phyloP scores from a whole-genome alignment of 148 eudicot genomes.

The Silene uniflora region DNA sequence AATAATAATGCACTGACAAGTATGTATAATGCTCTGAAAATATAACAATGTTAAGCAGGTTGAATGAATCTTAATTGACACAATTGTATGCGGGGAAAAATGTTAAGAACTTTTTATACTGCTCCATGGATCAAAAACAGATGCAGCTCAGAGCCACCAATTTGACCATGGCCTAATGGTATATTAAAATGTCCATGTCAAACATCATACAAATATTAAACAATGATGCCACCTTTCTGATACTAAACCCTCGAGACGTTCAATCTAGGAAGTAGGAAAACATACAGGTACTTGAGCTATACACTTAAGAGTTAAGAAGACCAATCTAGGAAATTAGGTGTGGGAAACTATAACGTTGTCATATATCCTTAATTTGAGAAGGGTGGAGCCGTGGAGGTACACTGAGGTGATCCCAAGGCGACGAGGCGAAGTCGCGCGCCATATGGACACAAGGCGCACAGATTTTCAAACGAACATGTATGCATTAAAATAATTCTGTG shows the following conservation, averaged over 20 bases:
- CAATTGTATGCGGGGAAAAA: not conserved
- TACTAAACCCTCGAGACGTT: not conserved
- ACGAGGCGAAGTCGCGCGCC: too few species aligned
- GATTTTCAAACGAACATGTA: too few species aligned
- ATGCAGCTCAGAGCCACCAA: not conserved
- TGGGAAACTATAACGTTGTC: too few species aligned
- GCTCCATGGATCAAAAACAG: not conserved
- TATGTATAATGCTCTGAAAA: not conserved
- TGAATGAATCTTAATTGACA: not conserved
- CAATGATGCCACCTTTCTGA: not conserved
- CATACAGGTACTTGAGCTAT: too few species aligned
- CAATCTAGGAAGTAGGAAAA: not conserved
- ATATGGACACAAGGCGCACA: too few species aligned
- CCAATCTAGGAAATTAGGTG: too few species aligned
- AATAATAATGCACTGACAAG: not conserved
- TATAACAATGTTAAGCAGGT: not conserved
- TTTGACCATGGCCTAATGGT: not conserved
- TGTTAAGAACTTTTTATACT: too few species aligned
- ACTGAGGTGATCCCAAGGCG: too few species aligned
- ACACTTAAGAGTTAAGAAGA: too few species aligned
- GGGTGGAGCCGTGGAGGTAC: too few species aligned
- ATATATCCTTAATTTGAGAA: too few species aligned
- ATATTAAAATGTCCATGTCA: not conserved
- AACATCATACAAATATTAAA: not conserved
- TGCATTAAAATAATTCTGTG: too few species aligned